Percentiles rank a stretch among this genome's conserved stretches.
Conservation (phyloP, 1,284 basidiomycete species). For the Puccinia sorghi region DNA sequence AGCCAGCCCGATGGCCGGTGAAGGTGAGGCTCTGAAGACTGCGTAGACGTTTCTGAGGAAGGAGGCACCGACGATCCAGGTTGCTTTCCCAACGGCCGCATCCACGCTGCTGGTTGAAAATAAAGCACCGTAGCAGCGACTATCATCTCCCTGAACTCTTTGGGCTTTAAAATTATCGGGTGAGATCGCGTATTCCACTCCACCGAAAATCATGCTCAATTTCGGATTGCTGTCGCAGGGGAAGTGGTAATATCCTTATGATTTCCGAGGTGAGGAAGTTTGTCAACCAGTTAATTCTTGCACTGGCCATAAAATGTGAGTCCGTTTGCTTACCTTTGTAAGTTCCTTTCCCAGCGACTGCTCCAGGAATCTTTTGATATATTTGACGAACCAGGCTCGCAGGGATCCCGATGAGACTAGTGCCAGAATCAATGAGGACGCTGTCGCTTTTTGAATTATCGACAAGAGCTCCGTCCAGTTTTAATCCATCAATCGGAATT, state of each 20-base stretch:
- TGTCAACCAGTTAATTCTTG: not conserved
- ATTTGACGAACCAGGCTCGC: conserved; percentile 2
- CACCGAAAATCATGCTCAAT: conserved; percentile 39
- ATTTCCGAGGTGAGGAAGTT: not conserved
- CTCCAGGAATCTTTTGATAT: conserved; percentile 30
- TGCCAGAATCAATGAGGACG: conserved; percentile 44
- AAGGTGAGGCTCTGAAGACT: conserved; percentile 25
- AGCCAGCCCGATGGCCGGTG: conserved; percentile 38
- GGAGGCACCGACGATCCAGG: conserved; percentile 38
- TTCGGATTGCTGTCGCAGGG: conserved; percentile 29
- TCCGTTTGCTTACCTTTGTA: conserved; percentile 24
- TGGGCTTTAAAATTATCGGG: conserved; percentile 38
- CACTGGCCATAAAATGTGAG: not conserved
- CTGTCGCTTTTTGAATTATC: conserved; percentile 22
- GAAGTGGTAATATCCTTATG: conserved; percentile 38
- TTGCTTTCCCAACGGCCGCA: conserved; percentile 22
- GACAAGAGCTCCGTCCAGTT: conserved; percentile 15
- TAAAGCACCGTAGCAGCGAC: conserved; percentile 30
- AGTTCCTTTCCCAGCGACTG: conserved; percentile 22
- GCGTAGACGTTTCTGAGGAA: conserved; percentile 47
- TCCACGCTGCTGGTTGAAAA: conserved; percentile 25
- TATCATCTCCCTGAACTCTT: conserved; percentile 15
- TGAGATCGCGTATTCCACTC: conserved; percentile 33
- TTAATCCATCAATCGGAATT: conserved; percentile 37
- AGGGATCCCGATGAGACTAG: conserved; percentile 40